Conservation (phyloP, 305 asterid species). For the Lippia alba region DNA sequence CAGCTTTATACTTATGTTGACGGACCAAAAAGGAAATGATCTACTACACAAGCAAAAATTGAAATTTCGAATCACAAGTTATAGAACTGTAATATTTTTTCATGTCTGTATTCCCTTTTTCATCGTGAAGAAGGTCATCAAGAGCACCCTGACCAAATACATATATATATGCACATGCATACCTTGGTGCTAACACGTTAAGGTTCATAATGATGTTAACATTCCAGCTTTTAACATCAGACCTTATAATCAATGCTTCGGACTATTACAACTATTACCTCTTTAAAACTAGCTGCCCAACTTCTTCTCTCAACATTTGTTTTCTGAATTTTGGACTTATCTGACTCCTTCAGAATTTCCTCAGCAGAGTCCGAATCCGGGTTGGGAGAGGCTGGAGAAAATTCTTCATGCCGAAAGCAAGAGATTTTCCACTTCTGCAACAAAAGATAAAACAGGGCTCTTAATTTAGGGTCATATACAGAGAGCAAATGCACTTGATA, state of each 20-base stretch:
- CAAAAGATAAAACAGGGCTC: slow-evolving; percentile 10
- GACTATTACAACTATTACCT: slow-evolving; percentile 45
- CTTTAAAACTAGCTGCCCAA: slow-evolving; percentile 48
- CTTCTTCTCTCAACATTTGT: slow-evolving; percentile 48
- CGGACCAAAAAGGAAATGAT: background rate
- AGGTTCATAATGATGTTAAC: background rate
- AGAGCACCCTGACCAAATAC: slow-evolving; percentile 12
- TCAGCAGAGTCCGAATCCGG: slow-evolving; percentile 46
- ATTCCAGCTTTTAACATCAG: slow-evolving; percentile 4
- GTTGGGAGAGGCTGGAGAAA: slow-evolving; percentile 47
- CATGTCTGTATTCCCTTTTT: background rate
- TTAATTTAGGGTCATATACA: background rate
- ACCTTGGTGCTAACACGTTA: background rate
- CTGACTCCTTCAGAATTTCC: slow-evolving; percentile 59
- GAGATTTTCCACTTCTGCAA: slow-evolving; percentile 74
- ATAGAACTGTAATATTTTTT: background rate
- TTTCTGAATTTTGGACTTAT: slow-evolving; percentile 47
- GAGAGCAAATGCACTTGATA: background rate
- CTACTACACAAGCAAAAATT: background rate
- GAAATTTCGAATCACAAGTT: background rate
- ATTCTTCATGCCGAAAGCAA: slow-evolving; percentile 81
- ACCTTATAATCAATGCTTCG: slow-evolving; percentile 15
- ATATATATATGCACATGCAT: background rate
- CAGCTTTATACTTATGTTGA: slow-evolving; percentile 1
- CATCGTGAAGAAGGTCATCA: slow-evolving; percentile 13